Evolutionary conservation across 495 filamentous ascomycete genomes (phyloP).

Genomic region (Penicillium cataractarum): DNA sequence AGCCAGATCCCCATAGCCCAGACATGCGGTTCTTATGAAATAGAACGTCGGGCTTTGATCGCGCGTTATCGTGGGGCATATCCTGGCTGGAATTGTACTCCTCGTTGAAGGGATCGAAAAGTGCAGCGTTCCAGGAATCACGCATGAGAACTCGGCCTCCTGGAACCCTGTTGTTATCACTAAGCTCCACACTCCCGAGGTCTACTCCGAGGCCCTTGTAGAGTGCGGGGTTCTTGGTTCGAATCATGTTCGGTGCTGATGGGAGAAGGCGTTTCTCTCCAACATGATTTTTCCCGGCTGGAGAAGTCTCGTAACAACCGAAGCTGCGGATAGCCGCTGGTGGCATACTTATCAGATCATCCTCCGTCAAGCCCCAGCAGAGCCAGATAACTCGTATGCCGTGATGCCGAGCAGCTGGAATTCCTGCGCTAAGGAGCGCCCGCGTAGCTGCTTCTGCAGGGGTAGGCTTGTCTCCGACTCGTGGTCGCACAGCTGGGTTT

Average conservation of each 20-base stretch:
- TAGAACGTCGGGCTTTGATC: constrained; percentile 46
- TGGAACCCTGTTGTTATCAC: constrained; percentile 38
- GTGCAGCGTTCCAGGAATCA: constrained; percentile 56
- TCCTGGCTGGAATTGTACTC: constrained; percentile 31
- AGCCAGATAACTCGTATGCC: constrained; percentile 60
- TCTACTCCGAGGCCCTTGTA: constrained; percentile 44
- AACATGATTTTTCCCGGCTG: constrained; percentile 6
- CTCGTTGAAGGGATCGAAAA: constrained; percentile 50
- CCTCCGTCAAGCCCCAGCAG: constrained; percentile 61
- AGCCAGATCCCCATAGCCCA: constrained; percentile 51
- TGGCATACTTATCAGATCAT: constrained; percentile 54
- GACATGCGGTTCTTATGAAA: constrained; percentile 62
- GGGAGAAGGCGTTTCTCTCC: not conserved
- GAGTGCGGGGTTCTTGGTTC: constrained; percentile 28
- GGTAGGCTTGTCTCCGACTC: constrained; percentile 32
- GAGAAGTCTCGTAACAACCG: constrained; percentile 10
- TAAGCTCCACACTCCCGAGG: constrained; percentile 41
- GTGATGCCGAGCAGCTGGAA: constrained; percentile 48
- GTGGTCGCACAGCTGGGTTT: constrained; percentile 34
- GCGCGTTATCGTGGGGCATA: not conserved
- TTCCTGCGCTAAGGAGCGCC: constrained; percentile 34
- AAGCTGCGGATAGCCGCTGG: constrained; percentile 53
- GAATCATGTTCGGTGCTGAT: constrained; percentile 9
- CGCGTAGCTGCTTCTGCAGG: constrained; percentile 18
- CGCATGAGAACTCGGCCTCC: constrained; percentile 54